Evolutionary conservation across 371 early-diverging fungal genomes (phyloP).

Genomic region (Mucor indicus): DNA sequence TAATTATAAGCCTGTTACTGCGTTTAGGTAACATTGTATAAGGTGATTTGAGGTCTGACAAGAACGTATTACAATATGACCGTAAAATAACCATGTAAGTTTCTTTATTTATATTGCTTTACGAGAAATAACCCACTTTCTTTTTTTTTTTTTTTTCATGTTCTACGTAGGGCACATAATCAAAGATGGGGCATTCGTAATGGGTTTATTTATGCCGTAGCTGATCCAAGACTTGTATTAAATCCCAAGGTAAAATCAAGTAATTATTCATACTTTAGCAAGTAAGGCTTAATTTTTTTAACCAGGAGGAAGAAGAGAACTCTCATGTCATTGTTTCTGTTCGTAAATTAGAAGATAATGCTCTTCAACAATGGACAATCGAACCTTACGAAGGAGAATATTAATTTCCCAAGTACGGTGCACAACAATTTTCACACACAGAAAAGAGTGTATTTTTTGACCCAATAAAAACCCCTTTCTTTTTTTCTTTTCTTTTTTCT

Average conservation of each 20-base stretch:
- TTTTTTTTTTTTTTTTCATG: too few species aligned
- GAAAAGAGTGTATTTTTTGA: too few species aligned
- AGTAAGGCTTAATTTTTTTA: too few species aligned
- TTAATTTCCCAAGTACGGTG: slow-evolving; percentile 16
- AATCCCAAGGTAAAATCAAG: slow-evolving; percentile 25
- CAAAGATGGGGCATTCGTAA: slow-evolving; percentile 45
- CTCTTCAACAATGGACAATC: slow-evolving; percentile 37
- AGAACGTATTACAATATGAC: slow-evolving; percentile 29
- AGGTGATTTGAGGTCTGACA: slow-evolving; percentile 36
- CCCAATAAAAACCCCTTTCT: too few species aligned
- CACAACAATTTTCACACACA: too few species aligned
- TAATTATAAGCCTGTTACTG: not conserved
- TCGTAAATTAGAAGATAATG: slow-evolving; percentile 28
- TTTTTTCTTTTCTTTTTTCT: too few species aligned
- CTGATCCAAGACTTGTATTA: slow-evolving; percentile 43
- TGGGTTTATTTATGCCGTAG: slow-evolving; percentile 36
- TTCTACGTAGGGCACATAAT: slow-evolving; percentile 32
- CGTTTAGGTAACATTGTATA: not conserved
- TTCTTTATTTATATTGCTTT: not conserved
- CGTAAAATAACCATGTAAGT: slow-evolving; percentile 42
- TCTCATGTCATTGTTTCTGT: slow-evolving; percentile 18
- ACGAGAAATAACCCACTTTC: too few species aligned
- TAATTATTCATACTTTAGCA: not conserved
- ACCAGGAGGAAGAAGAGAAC: slow-evolving; percentile 20
- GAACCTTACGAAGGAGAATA: slow-evolving; percentile 19